These are phyloP conservation scores for Cordyceps tenuipes DNA, from an alignment of 2,329 filamentous ascomycete genomes.

Conservation along the genomic window DNA sequence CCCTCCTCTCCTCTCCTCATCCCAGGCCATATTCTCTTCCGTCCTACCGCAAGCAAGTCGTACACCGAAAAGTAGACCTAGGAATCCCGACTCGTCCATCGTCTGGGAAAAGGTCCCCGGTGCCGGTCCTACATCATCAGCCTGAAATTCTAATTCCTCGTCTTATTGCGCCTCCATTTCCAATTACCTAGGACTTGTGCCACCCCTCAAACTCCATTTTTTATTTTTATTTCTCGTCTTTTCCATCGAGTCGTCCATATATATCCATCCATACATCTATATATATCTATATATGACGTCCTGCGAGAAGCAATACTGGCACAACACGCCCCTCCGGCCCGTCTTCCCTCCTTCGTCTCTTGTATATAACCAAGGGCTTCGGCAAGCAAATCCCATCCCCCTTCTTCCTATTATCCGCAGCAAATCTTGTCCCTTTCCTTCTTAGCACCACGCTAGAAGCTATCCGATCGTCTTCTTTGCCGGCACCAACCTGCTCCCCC, in stretches of 20 bases:
- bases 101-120: background rate
- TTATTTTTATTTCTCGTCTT: background rate
- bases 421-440: background rate
- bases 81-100: background rate
- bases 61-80: background rate
- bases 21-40: too few species aligned
- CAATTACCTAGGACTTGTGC: background rate
- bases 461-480: background rate
- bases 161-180: background rate
- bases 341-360: background rate
- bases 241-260: background rate
- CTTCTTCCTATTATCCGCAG: background rate
- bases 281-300: background rate
- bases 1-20: too few species aligned
- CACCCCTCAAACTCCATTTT: slow-evolving; percentile 1
- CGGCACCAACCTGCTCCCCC: background rate
- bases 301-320: background rate
- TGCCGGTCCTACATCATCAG: background rate
- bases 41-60: too few species aligned
- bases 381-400: background rate
- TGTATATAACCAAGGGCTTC: background rate
- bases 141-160: background rate
- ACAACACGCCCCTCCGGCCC: background rate
- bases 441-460: background rate
- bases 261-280: background rate